Conservation (phyloP, 768 basidiomycete species). For the Boletellus sp. region DNA sequence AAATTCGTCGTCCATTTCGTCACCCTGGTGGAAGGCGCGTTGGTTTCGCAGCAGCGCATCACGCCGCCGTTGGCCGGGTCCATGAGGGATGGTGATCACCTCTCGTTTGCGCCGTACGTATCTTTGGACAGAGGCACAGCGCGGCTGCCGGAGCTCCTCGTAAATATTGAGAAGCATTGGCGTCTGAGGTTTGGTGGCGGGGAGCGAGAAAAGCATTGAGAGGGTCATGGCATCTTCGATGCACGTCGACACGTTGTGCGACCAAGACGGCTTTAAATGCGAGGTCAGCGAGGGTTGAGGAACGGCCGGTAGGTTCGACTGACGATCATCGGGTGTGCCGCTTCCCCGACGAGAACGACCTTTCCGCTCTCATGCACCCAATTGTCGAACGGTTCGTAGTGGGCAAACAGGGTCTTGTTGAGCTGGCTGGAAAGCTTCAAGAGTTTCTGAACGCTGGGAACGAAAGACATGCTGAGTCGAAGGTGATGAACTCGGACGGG, state of each 20-base stretch:
- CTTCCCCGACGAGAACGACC: slow-evolving; percentile 54
- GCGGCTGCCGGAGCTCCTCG: slow-evolving; percentile 54
- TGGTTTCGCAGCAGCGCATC: slow-evolving; percentile 33
- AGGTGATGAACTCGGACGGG: background rate
- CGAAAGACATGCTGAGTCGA: background rate
- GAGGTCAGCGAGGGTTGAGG: background rate
- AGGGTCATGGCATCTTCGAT: slow-evolving; percentile 63
- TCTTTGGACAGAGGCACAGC: slow-evolving; percentile 38
- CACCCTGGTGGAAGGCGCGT: slow-evolving; percentile 35
- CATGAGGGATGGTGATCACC: slow-evolving; percentile 40
- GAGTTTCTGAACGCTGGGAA: slow-evolving; percentile 18
- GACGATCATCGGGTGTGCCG: slow-evolving; percentile 54
- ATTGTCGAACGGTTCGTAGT: slow-evolving; percentile 39
- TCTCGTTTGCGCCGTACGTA: slow-evolving; percentile 42
- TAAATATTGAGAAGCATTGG: slow-evolving; percentile 49
- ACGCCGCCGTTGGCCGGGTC: slow-evolving; percentile 42
- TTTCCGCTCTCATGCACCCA: slow-evolving; percentile 49
- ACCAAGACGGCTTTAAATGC: slow-evolving; percentile 42
- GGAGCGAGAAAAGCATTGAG: slow-evolving; percentile 51
- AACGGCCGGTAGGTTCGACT: background rate
- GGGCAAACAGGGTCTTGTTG: slow-evolving; percentile 30
- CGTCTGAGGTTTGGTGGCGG: slow-evolving; percentile 43
- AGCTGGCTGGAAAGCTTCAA: slow-evolving; percentile 14
- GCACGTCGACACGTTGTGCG: slow-evolving; percentile 44
- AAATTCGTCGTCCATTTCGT: slow-evolving; percentile 37